Evolutionary conservation across 1,139 yeast species (phyloP).

Genomic region (Taphrina confusa): DNA sequence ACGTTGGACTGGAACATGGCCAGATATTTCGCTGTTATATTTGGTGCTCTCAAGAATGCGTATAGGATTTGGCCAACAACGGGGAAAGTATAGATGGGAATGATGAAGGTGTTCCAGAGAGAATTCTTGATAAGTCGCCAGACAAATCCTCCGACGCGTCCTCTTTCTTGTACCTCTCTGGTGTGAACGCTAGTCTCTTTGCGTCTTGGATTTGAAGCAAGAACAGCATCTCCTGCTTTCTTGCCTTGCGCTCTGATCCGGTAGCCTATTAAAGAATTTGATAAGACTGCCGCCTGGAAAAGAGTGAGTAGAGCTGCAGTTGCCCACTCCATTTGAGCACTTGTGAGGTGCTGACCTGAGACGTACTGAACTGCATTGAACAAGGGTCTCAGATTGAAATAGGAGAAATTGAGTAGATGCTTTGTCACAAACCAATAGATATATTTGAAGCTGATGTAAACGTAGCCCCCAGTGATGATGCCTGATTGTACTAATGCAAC

Average conservation of each 20-base stretch:
- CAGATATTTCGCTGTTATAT: conserved; percentile 7
- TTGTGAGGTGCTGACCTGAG: conserved; percentile 9
- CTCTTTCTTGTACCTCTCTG: conserved; percentile 5
- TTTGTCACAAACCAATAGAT: conserved; percentile 17
- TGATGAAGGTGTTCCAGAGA: conserved; percentile 10
- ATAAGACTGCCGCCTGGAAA: conserved; percentile 18
- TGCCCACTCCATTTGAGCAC: conserved; percentile 16
- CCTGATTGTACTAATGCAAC: conserved; percentile 17
- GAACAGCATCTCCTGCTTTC: conserved; percentile 16
- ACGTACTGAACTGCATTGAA: conserved; percentile 3
- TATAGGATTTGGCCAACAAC: conserved; percentile 6
- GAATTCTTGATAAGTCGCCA: conserved; percentile 15
- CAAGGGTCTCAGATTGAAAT: conserved; percentile 15
- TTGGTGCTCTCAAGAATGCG: conserved; percentile 10
- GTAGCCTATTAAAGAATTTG: conserved; percentile 16
- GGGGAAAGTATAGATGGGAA: conserved; percentile 11
- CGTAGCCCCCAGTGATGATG: conserved; percentile 17
- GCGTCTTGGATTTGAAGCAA: neutral
- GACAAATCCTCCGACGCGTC: neutral
- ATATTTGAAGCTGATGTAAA: conserved; percentile 21
- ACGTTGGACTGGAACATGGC: neutral
- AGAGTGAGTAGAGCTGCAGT: conserved; percentile 11
- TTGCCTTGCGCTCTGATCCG: conserved; percentile 14
- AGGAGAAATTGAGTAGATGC: conserved; percentile 20
- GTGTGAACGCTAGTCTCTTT: neutral